phyloP scores from a whole-genome alignment of 2,329 filamentous ascomycete species.

The Graphium sp. region DNA sequence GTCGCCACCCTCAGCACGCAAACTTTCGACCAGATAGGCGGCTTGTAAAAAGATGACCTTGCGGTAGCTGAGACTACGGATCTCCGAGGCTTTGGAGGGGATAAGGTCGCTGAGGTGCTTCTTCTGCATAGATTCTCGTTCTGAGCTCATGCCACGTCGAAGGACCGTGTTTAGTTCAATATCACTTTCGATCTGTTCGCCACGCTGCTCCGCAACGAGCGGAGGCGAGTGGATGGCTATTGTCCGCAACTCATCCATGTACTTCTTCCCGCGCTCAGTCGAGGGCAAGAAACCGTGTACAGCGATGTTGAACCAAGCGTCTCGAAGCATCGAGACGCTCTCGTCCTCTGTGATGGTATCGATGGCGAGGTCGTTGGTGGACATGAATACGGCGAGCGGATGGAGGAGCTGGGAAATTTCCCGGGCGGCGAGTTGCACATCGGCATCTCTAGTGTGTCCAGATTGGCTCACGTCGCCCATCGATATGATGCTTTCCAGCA shows the following conservation, averaged over 20 bases:
- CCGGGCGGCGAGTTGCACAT: slow-evolving; percentile 65
- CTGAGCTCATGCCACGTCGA: slow-evolving; percentile 66
- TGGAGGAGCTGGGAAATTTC: slow-evolving; percentile 80
- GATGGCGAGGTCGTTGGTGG: slow-evolving; percentile 39
- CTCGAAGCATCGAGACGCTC: slow-evolving; percentile 56
- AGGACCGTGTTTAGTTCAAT: slow-evolving; percentile 93
- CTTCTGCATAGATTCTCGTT: slow-evolving; percentile 68
- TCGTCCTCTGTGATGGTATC: slow-evolving; percentile 43
- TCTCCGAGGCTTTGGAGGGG: slow-evolving; percentile 60
- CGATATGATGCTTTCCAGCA: slow-evolving; percentile 76
- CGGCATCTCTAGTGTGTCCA: slow-evolving; percentile 56
- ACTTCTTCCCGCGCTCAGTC: slow-evolving; percentile 55
- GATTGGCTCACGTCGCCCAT: slow-evolving; percentile 73
- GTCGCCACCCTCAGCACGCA: slow-evolving; percentile 74
- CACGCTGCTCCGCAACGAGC: slow-evolving; percentile 72
- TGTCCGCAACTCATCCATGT: slow-evolving; percentile 60
- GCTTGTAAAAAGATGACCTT: slow-evolving; percentile 88
- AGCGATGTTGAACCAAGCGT: slow-evolving; percentile 97
- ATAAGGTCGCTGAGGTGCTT: slow-evolving; percentile 57
- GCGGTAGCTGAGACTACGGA: slow-evolving; percentile 70
- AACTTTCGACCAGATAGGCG: slow-evolving; percentile 72
- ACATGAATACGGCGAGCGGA: slow-evolving; percentile 74
- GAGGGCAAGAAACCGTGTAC: slow-evolving; percentile 75
- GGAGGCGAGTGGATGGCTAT: slow-evolving; percentile 81
- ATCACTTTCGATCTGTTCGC: slow-evolving; percentile 84